These are phyloP conservation scores for Carex parvula DNA, from an alignment of 176 grass and related monocot genomes.

Conservation along the genomic window DNA sequence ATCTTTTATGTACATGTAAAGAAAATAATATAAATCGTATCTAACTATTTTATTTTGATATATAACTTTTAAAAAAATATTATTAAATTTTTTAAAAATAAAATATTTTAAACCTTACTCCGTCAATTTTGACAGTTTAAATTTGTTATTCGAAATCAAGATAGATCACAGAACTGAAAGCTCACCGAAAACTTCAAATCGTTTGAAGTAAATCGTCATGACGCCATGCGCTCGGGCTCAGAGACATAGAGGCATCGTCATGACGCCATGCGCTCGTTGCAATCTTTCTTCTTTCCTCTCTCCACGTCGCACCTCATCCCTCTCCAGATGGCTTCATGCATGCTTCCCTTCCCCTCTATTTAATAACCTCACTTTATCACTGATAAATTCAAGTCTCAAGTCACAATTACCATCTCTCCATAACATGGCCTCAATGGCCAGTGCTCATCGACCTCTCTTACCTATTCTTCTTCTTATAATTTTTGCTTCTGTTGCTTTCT, in stretches of 20 bases:
- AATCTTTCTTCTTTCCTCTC: background rate
- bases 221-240: background rate
- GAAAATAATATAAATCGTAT: no score
- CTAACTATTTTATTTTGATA: no score
- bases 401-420: background rate
- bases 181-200: no score
- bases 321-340: conserved; percentile 55
- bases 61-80: no score
- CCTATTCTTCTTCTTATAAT: conserved; percentile 8
- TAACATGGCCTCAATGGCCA: background rate
- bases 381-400: background rate
- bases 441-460: background rate
- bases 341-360: conserved; percentile 22
- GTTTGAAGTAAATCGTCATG: background rate
- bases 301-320: conserved; percentile 11
- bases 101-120: no score
- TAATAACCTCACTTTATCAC: background rate
- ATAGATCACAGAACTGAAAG: no score
- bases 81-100: no score
- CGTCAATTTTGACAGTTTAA: no score
- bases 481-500: conserved; percentile 10
- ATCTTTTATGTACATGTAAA: no score
- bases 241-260: background rate
- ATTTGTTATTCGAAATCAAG: no score
- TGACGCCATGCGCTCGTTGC: background rate